Base-by-base conservation (phyloP, 768 basidiomycete genomes). In the Hemileccinum rubropunctum region DNA sequence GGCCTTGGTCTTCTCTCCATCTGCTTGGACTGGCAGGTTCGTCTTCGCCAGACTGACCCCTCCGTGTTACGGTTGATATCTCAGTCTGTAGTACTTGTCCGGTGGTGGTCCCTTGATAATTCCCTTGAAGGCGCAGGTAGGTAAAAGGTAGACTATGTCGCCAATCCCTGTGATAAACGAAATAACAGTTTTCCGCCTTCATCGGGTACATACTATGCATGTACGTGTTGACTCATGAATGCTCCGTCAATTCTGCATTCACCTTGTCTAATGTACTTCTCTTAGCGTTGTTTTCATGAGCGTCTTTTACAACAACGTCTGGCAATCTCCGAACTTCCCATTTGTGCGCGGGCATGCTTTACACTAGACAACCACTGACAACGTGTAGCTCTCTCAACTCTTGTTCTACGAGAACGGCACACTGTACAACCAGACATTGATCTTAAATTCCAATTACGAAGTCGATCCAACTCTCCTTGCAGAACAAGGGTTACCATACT, bases 281-380 rank as follows among this genome's bases (percentile, higher is more conserved):
- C 43, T 37, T 52, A 61, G 60, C 58, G 68, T 51, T 56, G 68
- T 64, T 67, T 76, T 51, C 55, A 70, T 47, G 27, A n/a, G 65
- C 0, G 58, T 73, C 5, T 79, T 70, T 55, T 74, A 73, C 14
- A 72, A 62, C 38, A 83, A 86, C 51, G 66, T 74, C 9, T 85
- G 82, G 83, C 64, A 77, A 40, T 76, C 76, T 1, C 76, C 79
- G 57, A 76, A 71, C 57, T 82, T 84, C 69, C 83, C 83, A 1
- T 83, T 83, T 66, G 72, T 75, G 58, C 27, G 64, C 47, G 74
- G 62, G 60, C 61, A 43, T 32, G 0, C 14, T 11, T 32, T 30
- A 11, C 3, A 9, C 4, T 15, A 14, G 7, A 17, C 14, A 37
- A 5, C 3, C n/a, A 17, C 28, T 58, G 23, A 53, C 26, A 11